Conservation (phyloP, 1,284 basidiomycete genomes). For the Phlebopus sp. region DNA sequence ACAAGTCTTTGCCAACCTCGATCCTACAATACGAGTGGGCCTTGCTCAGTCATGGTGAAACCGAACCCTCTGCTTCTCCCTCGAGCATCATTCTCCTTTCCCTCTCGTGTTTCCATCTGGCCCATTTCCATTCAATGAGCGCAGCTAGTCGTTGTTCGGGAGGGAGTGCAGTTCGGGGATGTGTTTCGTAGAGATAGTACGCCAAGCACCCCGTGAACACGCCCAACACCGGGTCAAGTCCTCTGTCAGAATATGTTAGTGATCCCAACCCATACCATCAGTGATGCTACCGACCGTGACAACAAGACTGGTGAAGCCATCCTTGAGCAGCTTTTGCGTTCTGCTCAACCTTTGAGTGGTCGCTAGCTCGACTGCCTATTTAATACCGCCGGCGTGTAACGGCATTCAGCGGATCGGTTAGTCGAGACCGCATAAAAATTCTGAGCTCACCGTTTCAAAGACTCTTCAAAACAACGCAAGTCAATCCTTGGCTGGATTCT, state of each 20-base stretch:
- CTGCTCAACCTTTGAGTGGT: background rate
- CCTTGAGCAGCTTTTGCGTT: background rate
- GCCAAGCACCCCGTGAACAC: slow-evolving; percentile 82
- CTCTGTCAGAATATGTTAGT: slow-evolving; percentile 34
- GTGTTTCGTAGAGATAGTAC: slow-evolving; percentile 80
- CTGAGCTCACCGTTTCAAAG: background rate
- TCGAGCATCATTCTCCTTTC: slow-evolving; percentile 17
- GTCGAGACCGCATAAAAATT: slow-evolving; percentile 24
- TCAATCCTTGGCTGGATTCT: slow-evolving; percentile 1
- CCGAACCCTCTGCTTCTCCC: slow-evolving; percentile 9
- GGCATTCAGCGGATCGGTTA: slow-evolving; percentile 33
- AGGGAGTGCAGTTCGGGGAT: slow-evolving; percentile 73
- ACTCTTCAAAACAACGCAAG: background rate
- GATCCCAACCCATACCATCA: slow-evolving; percentile 5
- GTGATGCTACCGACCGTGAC: slow-evolving; percentile 44
- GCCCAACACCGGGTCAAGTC: slow-evolving; percentile 72
- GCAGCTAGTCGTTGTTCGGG: slow-evolving; percentile 62
- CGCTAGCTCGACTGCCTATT: background rate
- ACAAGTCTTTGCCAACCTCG: too few relatives aligned
- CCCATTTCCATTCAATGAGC: slow-evolving; percentile 72
- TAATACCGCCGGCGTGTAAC: slow-evolving; percentile 25
- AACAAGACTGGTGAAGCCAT: slow-evolving; percentile 37
- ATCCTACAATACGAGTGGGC: background rate
- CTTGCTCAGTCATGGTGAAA: background rate
- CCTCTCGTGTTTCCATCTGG: slow-evolving; percentile 28